Base-by-base conservation (phyloP, 768 basidiomycete genomes). In the Lyophyllum atratum region DNA sequence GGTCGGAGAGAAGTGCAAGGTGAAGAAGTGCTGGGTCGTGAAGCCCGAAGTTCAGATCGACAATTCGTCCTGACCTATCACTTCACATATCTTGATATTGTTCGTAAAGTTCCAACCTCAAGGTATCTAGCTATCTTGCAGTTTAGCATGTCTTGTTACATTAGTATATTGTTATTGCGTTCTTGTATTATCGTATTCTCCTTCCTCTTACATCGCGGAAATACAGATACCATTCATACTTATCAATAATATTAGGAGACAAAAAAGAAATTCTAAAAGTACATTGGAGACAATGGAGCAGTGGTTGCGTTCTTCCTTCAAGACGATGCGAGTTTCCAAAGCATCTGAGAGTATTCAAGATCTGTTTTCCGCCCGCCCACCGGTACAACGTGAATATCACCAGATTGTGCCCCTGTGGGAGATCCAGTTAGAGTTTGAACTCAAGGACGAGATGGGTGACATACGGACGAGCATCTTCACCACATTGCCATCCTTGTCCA, bases 21-120 rank as follows among this genome's bases (percentile, higher is more conserved):
- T 85, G 56, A 84, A 79, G 73, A 90, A 84, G 68, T 71, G 85
- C 56, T 95, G 93, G 93, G 72, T 87, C 31, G 77, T 93, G 28
- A 89, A 85, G 63, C 71, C 77, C 49, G 59, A 64, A 44, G 49
- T 73, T 49, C 59, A 68, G 68, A 70, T 65, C 34, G 40, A 66
- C 64, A 37, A 43, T 22, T 31, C 21, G 22, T 31, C 11, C 8
- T 8, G 17, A 21, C 25, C 49, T 44, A 24, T 56, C 19, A 22
- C 1, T 26, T 33, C 19, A 19, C 29, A 28, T 29, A 22, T 0
- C 24, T 51, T n/a, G 50, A 49, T 48, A 21, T 52, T 17, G 19
- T 54, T 29, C 40, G n/a, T 12, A 17, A 64, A 60, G 28, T 56
- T 19, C 50, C 44, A 33, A 46, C 53, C 24, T 57, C 44, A 59